Evolutionary conservation across 768 basidiomycete genomes (phyloP), one percentile per base, ranked within the genome.

Genomic region (Rickenella mellea): DNA sequence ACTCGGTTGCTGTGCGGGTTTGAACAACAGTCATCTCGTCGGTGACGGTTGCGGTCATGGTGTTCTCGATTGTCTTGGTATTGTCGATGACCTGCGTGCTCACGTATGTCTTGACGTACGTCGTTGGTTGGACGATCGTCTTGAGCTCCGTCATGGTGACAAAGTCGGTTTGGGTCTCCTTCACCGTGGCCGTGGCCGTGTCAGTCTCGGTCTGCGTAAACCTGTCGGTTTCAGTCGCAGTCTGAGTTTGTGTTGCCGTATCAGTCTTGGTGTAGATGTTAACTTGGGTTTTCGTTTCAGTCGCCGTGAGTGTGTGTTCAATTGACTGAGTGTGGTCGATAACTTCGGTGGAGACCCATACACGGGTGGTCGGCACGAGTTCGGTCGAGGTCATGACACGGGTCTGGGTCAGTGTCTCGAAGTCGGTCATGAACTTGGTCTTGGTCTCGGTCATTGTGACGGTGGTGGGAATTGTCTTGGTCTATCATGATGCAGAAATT

Each of bases 291-390:
- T 58, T 59, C 4, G 75, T 79, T 61, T 77, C 69, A 27, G 80
- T 82, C 10, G 75, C 74, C 43, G 80, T 83, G 49, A 74, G 53
- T 35, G 77, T 79, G 53, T 76, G 66, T 48, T 80, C 74, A 38
- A 76, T 30, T 20, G 64, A 68, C 64, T 70, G 55, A 50, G 75
- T 77, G 41, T 64, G 62, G 65, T 80, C 76, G 49, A 76, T 68
- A 54, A 74, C 63, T 58, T 80, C 72, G 17, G 80, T 83, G 12
- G 78, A 81, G 28, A 78, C 69, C 70, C 71, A 83, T 37, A 80
- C 68, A 36, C 71, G 70, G 10, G 79, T 82, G 21, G 80, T 82
- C 36, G 78, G 78, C 31, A 76, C 63, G 26, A 73, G 59, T 57
- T 75, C 59, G 19, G 73, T 65, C 6, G 72, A 73, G 2, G 77